phyloP scores from a whole-genome alignment of 257 asterid species.

The Przewalskia tangutica region DNA sequence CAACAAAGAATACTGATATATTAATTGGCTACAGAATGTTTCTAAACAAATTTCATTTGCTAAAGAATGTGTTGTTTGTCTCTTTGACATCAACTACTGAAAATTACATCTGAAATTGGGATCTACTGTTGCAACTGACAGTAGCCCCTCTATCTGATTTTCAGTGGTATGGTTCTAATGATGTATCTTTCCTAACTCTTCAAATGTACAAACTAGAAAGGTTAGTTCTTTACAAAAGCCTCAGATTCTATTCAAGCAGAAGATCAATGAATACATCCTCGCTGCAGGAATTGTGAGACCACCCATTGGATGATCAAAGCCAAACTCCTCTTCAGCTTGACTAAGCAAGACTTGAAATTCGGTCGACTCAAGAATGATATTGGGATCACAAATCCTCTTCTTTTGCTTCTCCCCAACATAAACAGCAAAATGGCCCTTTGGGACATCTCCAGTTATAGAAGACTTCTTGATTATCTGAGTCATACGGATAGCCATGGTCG shows the following conservation, averaged over 20 bases:
- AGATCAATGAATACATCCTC: constrained; percentile 22
- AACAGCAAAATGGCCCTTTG: constrained; percentile 51
- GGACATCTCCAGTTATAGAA: constrained; percentile 14
- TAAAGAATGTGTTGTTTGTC: not conserved
- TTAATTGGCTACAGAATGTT: not conserved
- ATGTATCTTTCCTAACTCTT: not conserved
- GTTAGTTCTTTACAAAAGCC: not conserved
- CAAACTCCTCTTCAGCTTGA: constrained; percentile 28
- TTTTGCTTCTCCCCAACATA: constrained; percentile 38
- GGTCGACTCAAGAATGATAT: constrained; percentile 30
- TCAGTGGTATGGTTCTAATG: not conserved
- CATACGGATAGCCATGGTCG: not conserved
- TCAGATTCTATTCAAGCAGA: constrained; percentile 4
- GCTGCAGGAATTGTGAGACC: constrained; percentile 42
- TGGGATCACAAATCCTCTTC: constrained; percentile 24
- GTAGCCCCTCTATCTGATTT: not conserved
- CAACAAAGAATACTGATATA: not conserved
- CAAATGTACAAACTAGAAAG: not conserved
- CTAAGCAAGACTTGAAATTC: constrained; percentile 30
- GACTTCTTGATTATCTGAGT: not conserved
- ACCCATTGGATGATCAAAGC: constrained; percentile 47
- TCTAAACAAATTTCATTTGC: not conserved
- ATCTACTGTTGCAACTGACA: not conserved
- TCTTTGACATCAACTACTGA: not conserved
- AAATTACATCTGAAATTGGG: not conserved